Percentiles rank a stretch among this genome's conserved stretches.
Evolutionary conservation across 2,329 filamentous ascomycete genomes (phyloP).

Genomic region (Aaosphaeria arxii): DNA sequence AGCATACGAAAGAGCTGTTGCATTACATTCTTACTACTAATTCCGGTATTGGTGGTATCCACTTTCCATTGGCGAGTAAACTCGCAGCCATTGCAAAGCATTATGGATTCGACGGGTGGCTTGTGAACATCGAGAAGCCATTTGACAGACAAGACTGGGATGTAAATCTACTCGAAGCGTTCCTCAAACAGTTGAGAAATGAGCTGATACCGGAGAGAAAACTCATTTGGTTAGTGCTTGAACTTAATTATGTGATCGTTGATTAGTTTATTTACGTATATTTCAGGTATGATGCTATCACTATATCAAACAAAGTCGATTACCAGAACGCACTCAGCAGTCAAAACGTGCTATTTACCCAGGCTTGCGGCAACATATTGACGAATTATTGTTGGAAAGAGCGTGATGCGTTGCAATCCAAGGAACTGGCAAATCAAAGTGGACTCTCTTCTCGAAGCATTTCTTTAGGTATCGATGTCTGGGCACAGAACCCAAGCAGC

Average conservation of each 20-base stretch:
- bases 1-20: constrained; percentile 29
- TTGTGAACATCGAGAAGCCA: constrained; percentile 46
- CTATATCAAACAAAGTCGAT: constrained; percentile 38
- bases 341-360: constrained; percentile 38
- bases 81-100: constrained; percentile 38
- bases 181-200: constrained; percentile 36
- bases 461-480: constrained; percentile 46
- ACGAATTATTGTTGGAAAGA: constrained; percentile 48
- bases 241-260: background rate
- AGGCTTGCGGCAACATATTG: constrained; percentile 38
- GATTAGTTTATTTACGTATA: background rate
- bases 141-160: constrained; percentile 36
- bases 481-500: constrained; percentile 41
- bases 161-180: constrained; percentile 27
- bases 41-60: constrained; percentile 6
- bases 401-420: constrained; percentile 18
- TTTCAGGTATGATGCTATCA: constrained; percentile 46
- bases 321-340: constrained; percentile 46
- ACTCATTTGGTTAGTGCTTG: constrained; percentile 39
- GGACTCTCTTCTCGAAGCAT: constrained; percentile 18
- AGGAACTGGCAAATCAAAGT: constrained; percentile 19
- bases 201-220: constrained; percentile 24
- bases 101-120: constrained; percentile 48
- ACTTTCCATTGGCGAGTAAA: constrained; percentile 36
- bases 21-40: constrained; percentile 4